Evolutionary conservation across 1,284 basidiomycete species (phyloP), one percentile per base, ranked within the genome.

Genomic region (Cryptococcus hybrid): DNA sequence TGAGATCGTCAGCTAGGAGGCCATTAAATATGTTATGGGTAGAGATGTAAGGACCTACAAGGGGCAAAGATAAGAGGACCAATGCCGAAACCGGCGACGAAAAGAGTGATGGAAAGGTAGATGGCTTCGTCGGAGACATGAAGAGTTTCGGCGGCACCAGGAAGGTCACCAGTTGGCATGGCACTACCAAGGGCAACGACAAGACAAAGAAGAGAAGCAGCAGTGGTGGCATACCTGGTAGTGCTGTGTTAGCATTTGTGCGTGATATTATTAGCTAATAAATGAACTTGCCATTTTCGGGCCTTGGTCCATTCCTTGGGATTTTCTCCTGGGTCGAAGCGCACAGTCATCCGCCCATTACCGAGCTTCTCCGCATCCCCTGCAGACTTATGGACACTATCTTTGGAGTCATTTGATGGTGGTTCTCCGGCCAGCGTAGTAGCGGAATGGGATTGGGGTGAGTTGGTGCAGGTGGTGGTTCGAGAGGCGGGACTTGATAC

Each of bases 41-140:
- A 4, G 30, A 30, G 13, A 7, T 35, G 47, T 6, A n/a, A 49
- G 3, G 7, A 59, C 67, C 54, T 53, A 65, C 61, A 62, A 2
- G 78, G 80, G 7, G 78, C 78, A 57, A 79, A 79, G 35, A 80
- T 8, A 1, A 75, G 60, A 1, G 74, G 75, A 15, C 79, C 79
- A 48, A 79, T 60, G 47, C 77, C 78, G 59, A 79, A 80, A 1
- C 81, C 81, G 36, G 79, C 70, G 11, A 82, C 77, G 62, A 81
- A 82, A 50, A 82, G 70, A 15, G 78, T 73, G 34, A 81, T 73
- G 44, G 69, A 71, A 15, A 80, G 68, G 52, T 65, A 74, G 51
- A 78, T 75, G 5, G 75, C 79, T 51, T 78, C 77, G 49, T 71
- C 59, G 5, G 73, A 68, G n/a, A 79, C 77, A 38, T 73, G 60